Base-by-base conservation (phyloP, 164 flowering plant species). In the Brasenia schreberi region DNA sequence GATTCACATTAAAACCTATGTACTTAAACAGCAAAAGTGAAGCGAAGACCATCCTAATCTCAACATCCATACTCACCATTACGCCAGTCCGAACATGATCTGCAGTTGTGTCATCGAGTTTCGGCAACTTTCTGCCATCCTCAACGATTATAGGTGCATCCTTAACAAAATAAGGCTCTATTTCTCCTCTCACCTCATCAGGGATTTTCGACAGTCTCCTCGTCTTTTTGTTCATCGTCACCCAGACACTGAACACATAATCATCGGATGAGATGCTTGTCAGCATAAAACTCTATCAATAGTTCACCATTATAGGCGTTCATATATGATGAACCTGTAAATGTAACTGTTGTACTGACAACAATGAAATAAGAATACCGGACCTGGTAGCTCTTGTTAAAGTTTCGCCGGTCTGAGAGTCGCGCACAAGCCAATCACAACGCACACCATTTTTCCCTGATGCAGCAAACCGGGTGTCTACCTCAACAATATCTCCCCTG, bases 391-490 rank as follows among this genome's bases (percentile, higher is more conserved):
- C 96, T 78, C 85, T 81, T 49, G 89, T 81, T 61, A 91, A 78
- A 73, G 86, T 80, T 62, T 81, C 74, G 19, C 77, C 77, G 2
- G 93, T 82, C 7, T 74, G 71, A 67, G 70, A 76, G 61, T 87
- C 93, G 19, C 90, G 73, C 18, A 91, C 80, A 2, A 85, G 69
- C 97, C 97, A 91, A 66, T 91, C 93, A 33, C 92, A 73, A 1
- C 93, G 83, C 93, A 87, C 85, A 12, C 88, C 97, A 65, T 87
- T 89, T 70, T 87, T 91, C 0, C 94, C 97, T 0, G 84, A 78
- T 58, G 91, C 85, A 65, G 78, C 86, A 18, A 89, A 90, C 97
- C 96, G 89, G 4, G 97, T 91, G 71, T 91, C 95, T 19, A 91
- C 77, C 77, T 88, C 87, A 4, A 91, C 79, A 11, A 85, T 82